Percentiles rank a stretch among this genome's conserved stretches.
These are phyloP conservation scores for Circinella minor DNA, from an alignment of 371 early-diverging fungal species.

Conservation along the genomic window DNA sequence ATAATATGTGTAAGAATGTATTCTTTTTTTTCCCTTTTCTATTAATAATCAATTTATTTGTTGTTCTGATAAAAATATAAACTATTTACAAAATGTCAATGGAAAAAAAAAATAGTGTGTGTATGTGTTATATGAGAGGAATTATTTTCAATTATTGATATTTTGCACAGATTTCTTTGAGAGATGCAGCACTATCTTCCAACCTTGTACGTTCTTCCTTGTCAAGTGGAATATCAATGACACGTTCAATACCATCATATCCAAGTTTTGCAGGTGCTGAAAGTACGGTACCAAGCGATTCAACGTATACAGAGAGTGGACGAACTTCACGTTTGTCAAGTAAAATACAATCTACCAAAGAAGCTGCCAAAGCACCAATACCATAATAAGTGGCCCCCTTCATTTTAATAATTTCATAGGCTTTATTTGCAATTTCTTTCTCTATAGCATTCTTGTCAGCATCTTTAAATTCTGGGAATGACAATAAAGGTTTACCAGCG, in stretches of 20 bases:
- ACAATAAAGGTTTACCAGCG: constrained; percentile 74
- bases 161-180: constrained; percentile 42
- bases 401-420: constrained; percentile 82
- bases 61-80: background rate
- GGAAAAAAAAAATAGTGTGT: background rate
- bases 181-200: constrained; percentile 18
- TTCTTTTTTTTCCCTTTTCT: background rate
- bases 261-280: constrained; percentile 81
- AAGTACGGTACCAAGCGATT: constrained; percentile 63
- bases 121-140: background rate
- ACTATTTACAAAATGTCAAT: background rate
- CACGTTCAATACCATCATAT: constrained; percentile 64
- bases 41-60: background rate
- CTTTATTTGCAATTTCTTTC: constrained; percentile 68
- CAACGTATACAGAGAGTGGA: constrained; percentile 72
- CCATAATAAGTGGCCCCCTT: constrained; percentile 91
- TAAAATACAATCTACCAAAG: constrained; percentile 68
- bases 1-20: too few relatives aligned
- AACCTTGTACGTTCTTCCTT: constrained; percentile 61
- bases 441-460: constrained; percentile 58
- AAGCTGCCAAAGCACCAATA: constrained; percentile 82
- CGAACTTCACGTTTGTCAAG: constrained; percentile 68
- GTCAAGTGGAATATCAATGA: constrained; percentile 43
- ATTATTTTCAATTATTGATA: constrained; percentile 4
- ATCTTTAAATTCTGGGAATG: constrained; percentile 62